Evolutionary conservation across 371 early-diverging fungal genomes (phyloP), one percentile per base, ranked within the genome.

Genomic region (Mucor irregularis): DNA sequence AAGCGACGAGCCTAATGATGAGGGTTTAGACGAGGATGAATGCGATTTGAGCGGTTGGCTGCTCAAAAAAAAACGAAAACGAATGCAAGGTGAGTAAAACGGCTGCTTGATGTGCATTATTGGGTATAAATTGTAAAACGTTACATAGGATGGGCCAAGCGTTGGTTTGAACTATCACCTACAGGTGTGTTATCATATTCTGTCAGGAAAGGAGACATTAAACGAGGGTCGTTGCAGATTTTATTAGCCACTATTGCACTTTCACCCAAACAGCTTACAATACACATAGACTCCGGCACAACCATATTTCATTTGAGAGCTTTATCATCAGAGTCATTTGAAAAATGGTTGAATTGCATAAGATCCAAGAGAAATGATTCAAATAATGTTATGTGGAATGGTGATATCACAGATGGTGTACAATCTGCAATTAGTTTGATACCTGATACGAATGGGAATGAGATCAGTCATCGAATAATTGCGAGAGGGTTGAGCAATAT

Each of bases 41-140:
- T 8, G 14, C 24, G 62, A 77, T 44, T 63, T 74, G 59, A 64
- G 82, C 4, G 90, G 90, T 3, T 90, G 88, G 87, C 54, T 89
- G 56, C 62, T 89, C 35, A 89, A 89, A 68, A 95, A 95, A 68
- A 92, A 92, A 70, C 82, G 92, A 43, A 90, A 92, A 73, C 73
- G 86, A 53, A 85, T 79, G 90, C 92, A 80, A 78, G 91, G 84
- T 82, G 62, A 25, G 60, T 42, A 50, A 9, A 3, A 29, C 38
- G n/a, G n/a, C n/a, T n/a, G n/a, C n/a, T n/a, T n/a, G n/a, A n/a
- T 16, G 11, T 26, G 10, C 13, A 16, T 46, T 25, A 22, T 44
- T n/a, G 13, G n/a, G n/a, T 34, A 34, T 34, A 14, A 28, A 50
- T 19, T 38, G 16, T 24, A 21, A 49, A 9, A 25, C 7, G 13